Percentiles rank a stretch among this genome's conserved stretches.
phyloP scores from a whole-genome alignment of 441 rosid genomes.

The Corymbia calophylla region DNA sequence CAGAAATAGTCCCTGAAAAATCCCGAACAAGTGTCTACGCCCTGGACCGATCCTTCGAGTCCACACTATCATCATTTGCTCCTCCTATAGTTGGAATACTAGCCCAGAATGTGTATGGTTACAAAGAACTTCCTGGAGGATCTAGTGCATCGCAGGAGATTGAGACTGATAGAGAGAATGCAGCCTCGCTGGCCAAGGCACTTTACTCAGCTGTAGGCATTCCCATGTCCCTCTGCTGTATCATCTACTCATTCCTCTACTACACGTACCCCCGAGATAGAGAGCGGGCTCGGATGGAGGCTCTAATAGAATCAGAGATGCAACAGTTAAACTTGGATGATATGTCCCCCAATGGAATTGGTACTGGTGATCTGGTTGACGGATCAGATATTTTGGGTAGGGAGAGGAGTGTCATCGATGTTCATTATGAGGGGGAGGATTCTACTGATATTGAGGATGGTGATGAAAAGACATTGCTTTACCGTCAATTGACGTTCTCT shows the following conservation, averaged over 20 bases:
- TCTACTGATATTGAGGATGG: slow-evolving; percentile 27
- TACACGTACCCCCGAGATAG: slow-evolving; percentile 50
- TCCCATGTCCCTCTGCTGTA: slow-evolving; percentile 52
- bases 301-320: slow-evolving; percentile 53
- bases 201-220: slow-evolving; percentile 54
- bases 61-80: slow-evolving; percentile 56
- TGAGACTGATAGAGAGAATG: slow-evolving; percentile 44
- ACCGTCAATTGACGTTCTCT: slow-evolving; percentile 28
- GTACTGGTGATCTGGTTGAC: slow-evolving; percentile 4
- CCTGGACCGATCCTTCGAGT: slow-evolving; percentile 51
- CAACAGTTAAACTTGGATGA: slow-evolving; percentile 20
- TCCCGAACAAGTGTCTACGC: slow-evolving; percentile 64
- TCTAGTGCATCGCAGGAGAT: slow-evolving; percentile 27
- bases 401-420: slow-evolving; percentile 10
- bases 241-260: slow-evolving; percentile 53
- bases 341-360: not conserved
- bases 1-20: slow-evolving; percentile 63
- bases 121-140: slow-evolving; percentile 48
- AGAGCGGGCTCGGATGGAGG: slow-evolving; percentile 53
- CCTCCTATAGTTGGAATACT: slow-evolving; percentile 63
- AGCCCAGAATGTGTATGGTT: slow-evolving; percentile 55
- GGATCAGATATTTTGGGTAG: slow-evolving; percentile 7
- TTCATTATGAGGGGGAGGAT: slow-evolving; percentile 17
- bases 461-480: slow-evolving; percentile 40
- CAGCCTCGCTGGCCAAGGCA: slow-evolving; percentile 47